phyloP scores from a whole-genome alignment of 2,329 filamentous ascomycete genomes.

The Ceratocystis papillata region DNA sequence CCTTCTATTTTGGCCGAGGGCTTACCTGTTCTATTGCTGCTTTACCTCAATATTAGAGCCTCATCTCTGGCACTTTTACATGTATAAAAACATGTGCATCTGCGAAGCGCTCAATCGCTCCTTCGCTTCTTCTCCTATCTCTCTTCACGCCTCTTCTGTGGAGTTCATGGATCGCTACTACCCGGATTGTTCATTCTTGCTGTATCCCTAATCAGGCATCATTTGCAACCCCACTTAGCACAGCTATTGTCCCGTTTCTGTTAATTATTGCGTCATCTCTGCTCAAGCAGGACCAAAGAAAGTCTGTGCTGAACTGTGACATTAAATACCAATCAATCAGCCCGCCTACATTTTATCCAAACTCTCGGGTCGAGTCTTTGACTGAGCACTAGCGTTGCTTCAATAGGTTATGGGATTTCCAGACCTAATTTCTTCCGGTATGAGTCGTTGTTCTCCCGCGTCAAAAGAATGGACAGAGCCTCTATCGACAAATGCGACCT shows the following conservation, averaged over 20 bases:
- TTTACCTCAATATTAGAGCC: not conserved
- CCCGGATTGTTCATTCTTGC: not conserved
- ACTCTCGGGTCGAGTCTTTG: too few species aligned
- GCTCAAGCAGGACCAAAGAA: not conserved
- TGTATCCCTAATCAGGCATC: constrained; percentile 1
- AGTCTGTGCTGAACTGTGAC: constrained; percentile 4
- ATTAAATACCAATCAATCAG: too few species aligned
- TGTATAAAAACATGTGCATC: not conserved
- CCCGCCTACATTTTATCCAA: not conserved
- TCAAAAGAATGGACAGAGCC: not conserved
- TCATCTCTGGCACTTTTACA: not conserved
- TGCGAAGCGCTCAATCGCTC: not conserved
- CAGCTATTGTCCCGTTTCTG: not conserved
- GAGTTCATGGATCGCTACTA: not conserved
- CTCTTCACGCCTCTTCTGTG: not conserved
- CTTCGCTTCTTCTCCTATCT: not conserved
- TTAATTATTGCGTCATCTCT: not conserved
- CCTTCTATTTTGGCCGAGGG: not conserved
- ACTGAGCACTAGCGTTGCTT: not conserved
- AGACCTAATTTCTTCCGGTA: not conserved
- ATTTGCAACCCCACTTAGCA: not conserved
- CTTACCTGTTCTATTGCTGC: not conserved
- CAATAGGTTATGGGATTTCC: not conserved
- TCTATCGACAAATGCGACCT: not conserved
- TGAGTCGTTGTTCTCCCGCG: not conserved